Base-by-base conservation (phyloP, 2,329 filamentous ascomycete species). In the Leptographium wingfieldii region DNA sequence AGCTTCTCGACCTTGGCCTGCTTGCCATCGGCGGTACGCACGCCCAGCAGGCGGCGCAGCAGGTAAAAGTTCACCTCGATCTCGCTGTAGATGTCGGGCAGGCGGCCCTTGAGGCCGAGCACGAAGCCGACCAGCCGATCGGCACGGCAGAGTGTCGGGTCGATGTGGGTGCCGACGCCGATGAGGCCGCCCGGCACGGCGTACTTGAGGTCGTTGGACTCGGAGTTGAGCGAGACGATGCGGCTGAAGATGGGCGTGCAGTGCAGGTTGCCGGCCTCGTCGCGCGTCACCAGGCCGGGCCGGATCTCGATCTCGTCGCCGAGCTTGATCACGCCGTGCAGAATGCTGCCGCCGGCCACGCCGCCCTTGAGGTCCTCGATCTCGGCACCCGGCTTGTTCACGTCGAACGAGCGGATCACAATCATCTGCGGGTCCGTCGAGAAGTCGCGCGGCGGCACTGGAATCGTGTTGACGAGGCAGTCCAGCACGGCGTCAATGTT, bases 31-130 rank as follows among this genome's bases (percentile, higher is more conserved):
- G 92, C 91, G 55, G 94, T 96, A 78, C 95, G 92, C 69, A 99
- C 94, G 84, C 94, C 94, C 60, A 99, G 84, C 64, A 99, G 81
- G 68, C 94, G 84, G 69, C 92, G 88, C 64, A 99, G 86, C 63
- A 99, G 82, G 82, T 97, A 99, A 81, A 97, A 99, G 83, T 97
- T 97, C 75, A 96, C 92, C 77, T 99, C 94, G 63, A 99, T 87
- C 76, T 99, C 94, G 67, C 87, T 94, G 80, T 97, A 99, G 73
- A 99, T 97, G 71, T 94, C 90, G 56, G 94, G 94, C 29, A 99
- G 85, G 68, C 87, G 85, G 66, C 94, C 94, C 76, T 92, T 92
- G 68, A 96, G 87, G 73, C 94, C 94, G 62, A 99, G 85, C 58
- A 99, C 94, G 82, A 95, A 95, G 73, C 94, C 94, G 67, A 99